Percentiles rank a stretch among this genome's conserved stretches.
These are phyloP conservation scores for Kalanchoe fedtschenkoi DNA, from an alignment of 164 flowering plant genomes.

Conservation along the genomic window DNA sequence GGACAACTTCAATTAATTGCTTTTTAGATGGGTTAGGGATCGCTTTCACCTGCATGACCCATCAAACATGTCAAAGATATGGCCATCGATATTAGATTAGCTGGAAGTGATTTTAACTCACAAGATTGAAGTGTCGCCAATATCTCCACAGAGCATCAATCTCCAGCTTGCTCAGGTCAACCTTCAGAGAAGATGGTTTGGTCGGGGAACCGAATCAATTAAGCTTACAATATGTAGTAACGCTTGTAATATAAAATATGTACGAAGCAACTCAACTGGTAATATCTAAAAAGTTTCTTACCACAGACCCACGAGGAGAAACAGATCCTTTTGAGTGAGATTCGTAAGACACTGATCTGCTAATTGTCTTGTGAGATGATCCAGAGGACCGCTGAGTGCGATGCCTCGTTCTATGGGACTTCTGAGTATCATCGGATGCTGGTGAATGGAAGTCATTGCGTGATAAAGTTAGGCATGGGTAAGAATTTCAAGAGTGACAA, in stretches of 20 bases:
- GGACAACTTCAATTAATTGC: constrained; percentile 74
- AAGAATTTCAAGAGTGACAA: background rate
- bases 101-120: constrained; percentile 23
- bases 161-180: constrained; percentile 85
- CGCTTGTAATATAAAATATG: too few relatives aligned
- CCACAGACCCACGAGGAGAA: constrained; percentile 17
- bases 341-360: constrained; percentile 69
- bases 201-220: background rate
- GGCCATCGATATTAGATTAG: background rate
- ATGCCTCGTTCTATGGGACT: constrained; percentile 59
- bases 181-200: constrained; percentile 30
- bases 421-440: constrained; percentile 90
- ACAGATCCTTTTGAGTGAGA: constrained; percentile 68
- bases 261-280: background rate
- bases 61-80: background rate
- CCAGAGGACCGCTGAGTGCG: constrained; percentile 51
- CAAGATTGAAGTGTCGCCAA: constrained; percentile 87
- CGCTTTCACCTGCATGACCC: constrained; percentile 41
- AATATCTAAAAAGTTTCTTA: background rate
- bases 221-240: background rate
- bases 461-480: background rate
- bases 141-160: constrained; percentile 84
- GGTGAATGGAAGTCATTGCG: constrained; percentile 12
- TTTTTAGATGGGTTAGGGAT: constrained; percentile 79
- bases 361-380: constrained; percentile 59